A percentile compares a stretch with the other conserved stretches of the same genome.
phyloP scores from a whole-genome alignment of 148 eudicot species.

The Linanthus parryae region DNA sequence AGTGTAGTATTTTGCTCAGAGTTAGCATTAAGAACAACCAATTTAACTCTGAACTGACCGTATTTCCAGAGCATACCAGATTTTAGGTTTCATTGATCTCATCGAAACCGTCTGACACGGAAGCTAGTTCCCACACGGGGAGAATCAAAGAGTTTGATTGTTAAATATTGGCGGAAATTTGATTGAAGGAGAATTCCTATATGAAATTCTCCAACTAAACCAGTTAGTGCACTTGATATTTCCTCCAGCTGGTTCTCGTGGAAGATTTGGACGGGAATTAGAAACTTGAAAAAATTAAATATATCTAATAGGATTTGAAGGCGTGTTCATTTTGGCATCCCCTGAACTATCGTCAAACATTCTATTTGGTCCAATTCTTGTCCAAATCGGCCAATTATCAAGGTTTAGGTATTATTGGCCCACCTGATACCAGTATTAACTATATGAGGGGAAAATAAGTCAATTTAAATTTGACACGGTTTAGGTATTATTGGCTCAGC shows the following conservation, averaged over 20 bases:
- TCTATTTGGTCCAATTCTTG: slow-evolving; percentile 52
- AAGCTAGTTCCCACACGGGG: slow-evolving; percentile 29
- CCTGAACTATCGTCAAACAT: slow-evolving; percentile 53
- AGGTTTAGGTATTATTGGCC: too few relatives aligned
- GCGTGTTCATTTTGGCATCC: slow-evolving; percentile 34
- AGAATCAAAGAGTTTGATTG: slow-evolving; percentile 34
- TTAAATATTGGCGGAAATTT: slow-evolving; percentile 50
- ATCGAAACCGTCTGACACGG: slow-evolving; percentile 35
- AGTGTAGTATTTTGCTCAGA: too few relatives aligned
- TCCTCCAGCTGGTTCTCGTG: slow-evolving; percentile 34
- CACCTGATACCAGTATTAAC: too few relatives aligned
- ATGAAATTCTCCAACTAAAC: slow-evolving; percentile 28
- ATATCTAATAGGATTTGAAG: slow-evolving; percentile 28
- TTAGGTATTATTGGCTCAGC: too few relatives aligned
- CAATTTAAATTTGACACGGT: too few relatives aligned
- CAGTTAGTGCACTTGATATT: slow-evolving; percentile 48
- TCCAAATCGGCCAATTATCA: slow-evolving; percentile 21
- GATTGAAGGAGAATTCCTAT: slow-evolving; percentile 48
- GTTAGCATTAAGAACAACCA: too few relatives aligned
- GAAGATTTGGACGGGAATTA: slow-evolving; percentile 33
- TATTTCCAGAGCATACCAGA: too few relatives aligned
- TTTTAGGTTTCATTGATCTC: too few relatives aligned
- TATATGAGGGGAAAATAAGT: too few relatives aligned
- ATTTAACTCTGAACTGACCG: too few relatives aligned
- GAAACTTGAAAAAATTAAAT: slow-evolving; percentile 37